phyloP scores from a whole-genome alignment of 2,329 filamentous ascomycete species.

The Calonectria montana region DNA sequence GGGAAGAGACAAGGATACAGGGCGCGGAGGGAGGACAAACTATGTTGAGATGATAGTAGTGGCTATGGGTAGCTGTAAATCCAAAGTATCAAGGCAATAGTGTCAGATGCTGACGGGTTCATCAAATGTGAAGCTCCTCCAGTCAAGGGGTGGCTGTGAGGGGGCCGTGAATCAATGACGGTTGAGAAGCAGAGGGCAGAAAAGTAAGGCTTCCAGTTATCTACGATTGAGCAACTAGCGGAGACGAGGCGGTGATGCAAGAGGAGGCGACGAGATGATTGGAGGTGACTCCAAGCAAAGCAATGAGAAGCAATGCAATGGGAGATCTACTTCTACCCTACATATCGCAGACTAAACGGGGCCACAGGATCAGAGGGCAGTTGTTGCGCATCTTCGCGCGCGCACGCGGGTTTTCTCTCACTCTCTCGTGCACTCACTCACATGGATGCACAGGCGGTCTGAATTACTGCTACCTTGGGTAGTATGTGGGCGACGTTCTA shows the following conservation, averaged over 20 bases:
- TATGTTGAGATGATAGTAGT: neutral
- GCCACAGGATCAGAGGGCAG: neutral
- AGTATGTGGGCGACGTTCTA: neutral
- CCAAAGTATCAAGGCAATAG: conserved; percentile 7
- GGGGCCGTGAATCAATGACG: neutral
- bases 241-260: neutral
- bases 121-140: neutral
- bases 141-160: neutral
- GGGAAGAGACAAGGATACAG: neutral
- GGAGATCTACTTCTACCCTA: conserved; percentile 1
- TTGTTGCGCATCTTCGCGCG: neutral
- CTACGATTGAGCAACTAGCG: neutral
- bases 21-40: neutral
- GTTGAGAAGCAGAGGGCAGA: conserved; percentile 1
- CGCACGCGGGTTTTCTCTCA: neutral
- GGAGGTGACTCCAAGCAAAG: conserved; percentile 6
- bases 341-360: neutral
- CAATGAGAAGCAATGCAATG: conserved; percentile 9
- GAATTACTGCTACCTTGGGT: neutral
- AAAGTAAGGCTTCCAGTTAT: neutral
- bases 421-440: neutral
- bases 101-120: conserved; percentile 10
- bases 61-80: neutral
- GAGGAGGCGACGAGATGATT: neutral
- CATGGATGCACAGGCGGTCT: neutral